phyloP scores from a whole-genome alignment of 2,329 filamentous ascomycete species.

The Hypoxylon sp. region DNA sequence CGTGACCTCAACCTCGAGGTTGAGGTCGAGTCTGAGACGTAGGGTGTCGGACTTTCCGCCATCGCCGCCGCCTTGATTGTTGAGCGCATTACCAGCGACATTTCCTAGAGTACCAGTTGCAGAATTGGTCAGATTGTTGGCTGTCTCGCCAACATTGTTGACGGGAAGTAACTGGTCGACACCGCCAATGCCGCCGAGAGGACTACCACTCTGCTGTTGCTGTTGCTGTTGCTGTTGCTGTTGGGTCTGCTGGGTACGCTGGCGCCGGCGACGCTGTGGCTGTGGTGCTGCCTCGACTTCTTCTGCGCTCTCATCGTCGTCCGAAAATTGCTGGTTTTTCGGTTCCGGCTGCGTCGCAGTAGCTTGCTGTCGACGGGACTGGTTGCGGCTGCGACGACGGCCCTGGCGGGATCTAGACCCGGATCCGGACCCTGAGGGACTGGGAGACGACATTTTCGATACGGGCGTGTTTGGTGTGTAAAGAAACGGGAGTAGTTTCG shows the following conservation, averaged over 20 bases:
- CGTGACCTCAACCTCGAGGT: constrained; percentile 87
- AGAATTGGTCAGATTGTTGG: constrained; percentile 48
- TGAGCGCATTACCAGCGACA: constrained; percentile 47
- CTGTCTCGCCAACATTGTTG: constrained; percentile 50
- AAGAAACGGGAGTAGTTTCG: not conserved
- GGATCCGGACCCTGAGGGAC: constrained; percentile 42
- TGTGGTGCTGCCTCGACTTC: constrained; percentile 48
- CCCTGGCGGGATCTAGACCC: constrained; percentile 41
- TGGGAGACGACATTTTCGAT: constrained; percentile 47
- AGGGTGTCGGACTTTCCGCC: constrained; percentile 71
- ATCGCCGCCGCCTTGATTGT: constrained; percentile 39
- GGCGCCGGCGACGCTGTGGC: constrained; percentile 42
- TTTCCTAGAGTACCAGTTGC: constrained; percentile 48
- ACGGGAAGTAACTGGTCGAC: constrained; percentile 49
- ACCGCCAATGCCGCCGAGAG: constrained; percentile 48
- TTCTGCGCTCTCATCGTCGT: constrained; percentile 46
- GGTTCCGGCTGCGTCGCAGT: constrained; percentile 44
- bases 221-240: constrained; percentile 45
- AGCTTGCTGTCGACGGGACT: constrained; percentile 44
- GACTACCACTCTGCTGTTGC: constrained; percentile 39
- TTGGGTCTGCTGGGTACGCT: constrained; percentile 35
- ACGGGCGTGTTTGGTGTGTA: not conserved
- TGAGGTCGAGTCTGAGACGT: constrained; percentile 80
- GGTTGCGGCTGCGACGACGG: constrained; percentile 49
- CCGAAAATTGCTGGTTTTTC: constrained; percentile 43